These are phyloP conservation scores for Dryas octopetala DNA, from an alignment of 306 rosid species.

Conservation along the genomic window DNA sequence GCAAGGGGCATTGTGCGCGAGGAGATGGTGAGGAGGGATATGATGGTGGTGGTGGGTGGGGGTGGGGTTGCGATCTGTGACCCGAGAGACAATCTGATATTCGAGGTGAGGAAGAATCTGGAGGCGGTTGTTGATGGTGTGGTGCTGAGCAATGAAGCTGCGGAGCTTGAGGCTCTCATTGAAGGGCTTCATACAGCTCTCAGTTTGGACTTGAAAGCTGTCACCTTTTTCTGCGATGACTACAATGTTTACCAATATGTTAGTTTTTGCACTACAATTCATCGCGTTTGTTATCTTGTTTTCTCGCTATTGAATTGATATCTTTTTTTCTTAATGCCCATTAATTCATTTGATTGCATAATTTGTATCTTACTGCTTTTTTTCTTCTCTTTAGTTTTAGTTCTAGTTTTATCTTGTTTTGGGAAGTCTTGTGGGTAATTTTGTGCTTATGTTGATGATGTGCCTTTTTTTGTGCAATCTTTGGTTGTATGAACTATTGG, in stretches of 20 bases:
- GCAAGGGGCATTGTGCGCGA: conserved; percentile 60
- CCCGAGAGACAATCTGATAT: conserved; percentile 30
- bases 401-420: too few relatives aligned
- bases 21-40: conserved; percentile 34
- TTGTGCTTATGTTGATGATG: neutral
- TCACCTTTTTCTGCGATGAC: conserved; percentile 39
- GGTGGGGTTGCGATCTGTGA: conserved; percentile 68
- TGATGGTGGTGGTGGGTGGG: conserved; percentile 37
- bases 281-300: too few relatives aligned
- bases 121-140: conserved; percentile 50
- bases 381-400: too few relatives aligned
- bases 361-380: neutral
- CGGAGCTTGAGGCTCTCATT: conserved; percentile 44
- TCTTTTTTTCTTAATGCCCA: neutral
- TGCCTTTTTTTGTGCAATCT: neutral
- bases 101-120: conserved; percentile 41
- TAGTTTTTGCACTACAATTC: conserved; percentile 16
- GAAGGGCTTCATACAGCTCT: conserved; percentile 61
- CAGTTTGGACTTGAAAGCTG: conserved; percentile 43
- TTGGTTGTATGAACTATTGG: neutral
- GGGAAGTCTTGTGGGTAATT: neutral
- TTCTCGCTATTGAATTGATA: neutral
- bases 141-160: conserved; percentile 30
- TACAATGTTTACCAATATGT: conserved; percentile 45
- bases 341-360: neutral